Evolutionary conservation across 805 yeast species (phyloP).

Genomic region (Candida boidinii): DNA sequence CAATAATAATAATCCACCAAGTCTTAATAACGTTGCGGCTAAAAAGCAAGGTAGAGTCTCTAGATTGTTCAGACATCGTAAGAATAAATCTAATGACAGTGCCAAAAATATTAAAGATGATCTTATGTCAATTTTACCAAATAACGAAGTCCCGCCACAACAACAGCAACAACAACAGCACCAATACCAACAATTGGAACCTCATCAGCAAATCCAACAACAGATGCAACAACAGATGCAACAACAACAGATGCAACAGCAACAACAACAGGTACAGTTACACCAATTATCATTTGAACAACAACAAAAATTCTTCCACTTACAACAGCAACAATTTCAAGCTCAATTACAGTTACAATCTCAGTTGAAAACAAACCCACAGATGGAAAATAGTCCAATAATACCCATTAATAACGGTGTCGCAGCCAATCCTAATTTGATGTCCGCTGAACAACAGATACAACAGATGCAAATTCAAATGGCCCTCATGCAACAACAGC

Average conservation of each 20-base stretch:
- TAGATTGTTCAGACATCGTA: slow-evolving; percentile 11
- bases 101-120: slow-evolving; percentile 1
- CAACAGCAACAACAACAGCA: not conserved
- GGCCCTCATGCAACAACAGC: slow-evolving; percentile 1
- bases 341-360: too few species aligned
- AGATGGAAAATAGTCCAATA: not conserved
- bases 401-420: not conserved
- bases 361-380: not conserved
- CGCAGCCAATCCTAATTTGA: too few species aligned
- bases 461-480: slow-evolving; percentile 1
- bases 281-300: not conserved
- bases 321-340: slow-evolving; percentile 1
- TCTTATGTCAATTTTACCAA: slow-evolving; percentile 12
- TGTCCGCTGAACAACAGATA: not conserved
- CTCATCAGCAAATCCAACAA: slow-evolving; percentile 5
- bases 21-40: too few species aligned
- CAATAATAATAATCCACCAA: too few species aligned
- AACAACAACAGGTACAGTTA: not conserved
- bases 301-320: not conserved
- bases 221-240: slow-evolving; percentile 2
- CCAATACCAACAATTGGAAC: slow-evolving; percentile 1
- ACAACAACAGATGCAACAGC: not conserved
- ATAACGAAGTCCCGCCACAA: slow-evolving; percentile 2
- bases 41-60: slow-evolving; percentile 10
- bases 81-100: not conserved